phyloP scores from a whole-genome alignment of 306 rosid species.

The Rosa chinensis region DNA sequence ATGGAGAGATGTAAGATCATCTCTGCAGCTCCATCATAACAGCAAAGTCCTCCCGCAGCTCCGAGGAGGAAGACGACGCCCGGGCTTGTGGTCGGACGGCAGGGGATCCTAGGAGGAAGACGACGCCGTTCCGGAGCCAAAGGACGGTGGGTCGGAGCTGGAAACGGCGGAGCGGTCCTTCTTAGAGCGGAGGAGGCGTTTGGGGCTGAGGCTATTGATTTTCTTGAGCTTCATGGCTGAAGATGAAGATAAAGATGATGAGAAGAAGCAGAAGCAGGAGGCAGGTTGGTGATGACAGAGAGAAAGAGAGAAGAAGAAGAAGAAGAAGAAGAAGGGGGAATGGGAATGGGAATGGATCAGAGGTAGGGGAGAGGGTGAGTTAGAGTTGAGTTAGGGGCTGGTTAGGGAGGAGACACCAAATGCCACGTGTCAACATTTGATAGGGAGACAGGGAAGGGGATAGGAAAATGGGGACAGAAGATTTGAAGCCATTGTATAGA shows the following conservation, averaged over 20 bases:
- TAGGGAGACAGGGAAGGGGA: too few species aligned
- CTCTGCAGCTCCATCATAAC: conserved; percentile 84
- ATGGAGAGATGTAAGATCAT: background rate
- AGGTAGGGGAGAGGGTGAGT: too few species aligned
- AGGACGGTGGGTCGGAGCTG: conserved; percentile 59
- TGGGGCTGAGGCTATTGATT: conserved; percentile 56
- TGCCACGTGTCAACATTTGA: too few species aligned
- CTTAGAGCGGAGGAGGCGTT: conserved; percentile 51
- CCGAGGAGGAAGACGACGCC: conserved; percentile 47
- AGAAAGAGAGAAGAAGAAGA: background rate
- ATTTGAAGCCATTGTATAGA: too few species aligned
- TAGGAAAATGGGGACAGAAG: too few species aligned
- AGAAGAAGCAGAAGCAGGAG: too few species aligned
- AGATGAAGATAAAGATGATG: background rate
- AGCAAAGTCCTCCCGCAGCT: conserved; percentile 66
- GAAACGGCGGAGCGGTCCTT: conserved; percentile 42
- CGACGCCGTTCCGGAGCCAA: conserved; percentile 8
- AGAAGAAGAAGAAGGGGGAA: too few species aligned
- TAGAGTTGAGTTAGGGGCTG: too few species aligned
- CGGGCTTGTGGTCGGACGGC: too few species aligned
- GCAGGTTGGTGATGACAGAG: background rate
- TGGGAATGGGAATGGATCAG: too few species aligned
- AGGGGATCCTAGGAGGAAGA: too few species aligned
- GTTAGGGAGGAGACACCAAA: too few species aligned
- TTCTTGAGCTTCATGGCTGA: conserved; percentile 53